Percentiles rank a stretch among this genome's conserved stretches.
Evolutionary conservation across 495 filamentous ascomycete genomes (phyloP).

Genomic region (Penicillium ochrochloron): DNA sequence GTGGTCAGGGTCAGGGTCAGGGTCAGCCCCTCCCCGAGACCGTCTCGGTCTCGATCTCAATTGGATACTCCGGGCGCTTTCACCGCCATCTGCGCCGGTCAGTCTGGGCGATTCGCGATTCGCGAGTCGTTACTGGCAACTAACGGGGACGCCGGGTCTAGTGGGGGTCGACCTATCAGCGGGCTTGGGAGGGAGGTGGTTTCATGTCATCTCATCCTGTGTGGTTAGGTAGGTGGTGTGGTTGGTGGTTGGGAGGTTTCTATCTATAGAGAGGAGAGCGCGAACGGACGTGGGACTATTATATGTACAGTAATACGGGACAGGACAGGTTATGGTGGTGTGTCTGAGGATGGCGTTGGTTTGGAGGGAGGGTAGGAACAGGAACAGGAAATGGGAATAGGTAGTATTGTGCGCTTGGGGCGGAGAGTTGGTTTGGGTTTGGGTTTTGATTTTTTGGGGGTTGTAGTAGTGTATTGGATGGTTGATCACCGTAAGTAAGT

Average conservation of each 20-base stretch:
- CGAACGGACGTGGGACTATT: constrained; percentile 20
- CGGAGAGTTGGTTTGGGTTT: constrained; percentile 5
- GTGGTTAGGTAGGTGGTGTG: too few species aligned
- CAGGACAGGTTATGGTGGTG: neutral
- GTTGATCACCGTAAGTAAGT: neutral
- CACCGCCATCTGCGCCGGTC: constrained; percentile 26
- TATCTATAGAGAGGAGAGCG: constrained; percentile 22
- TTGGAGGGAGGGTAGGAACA: constrained; percentile 4
- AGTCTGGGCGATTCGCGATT: constrained; percentile 5
- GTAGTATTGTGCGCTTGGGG: constrained; percentile 17
- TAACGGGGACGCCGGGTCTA: constrained; percentile 18
- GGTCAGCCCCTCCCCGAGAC: neutral
- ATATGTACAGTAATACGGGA: too few species aligned
- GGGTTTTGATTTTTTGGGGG: neutral
- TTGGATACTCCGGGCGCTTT: constrained; percentile 29
- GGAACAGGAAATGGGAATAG: constrained; percentile 20
- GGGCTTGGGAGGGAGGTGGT: neutral
- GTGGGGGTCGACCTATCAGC: constrained; percentile 30
- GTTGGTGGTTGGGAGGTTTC: neutral
- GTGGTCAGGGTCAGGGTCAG: neutral
- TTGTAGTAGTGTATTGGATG: too few species aligned
- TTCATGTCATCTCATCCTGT: too few species aligned
- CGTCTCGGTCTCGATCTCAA: constrained; percentile 20
- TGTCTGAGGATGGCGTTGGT: constrained; percentile 8
- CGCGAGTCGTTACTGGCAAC: neutral